Evolutionary conservation across 2,329 filamentous ascomycete genomes (phyloP).

Genomic region (Botrytis sinoallii): DNA sequence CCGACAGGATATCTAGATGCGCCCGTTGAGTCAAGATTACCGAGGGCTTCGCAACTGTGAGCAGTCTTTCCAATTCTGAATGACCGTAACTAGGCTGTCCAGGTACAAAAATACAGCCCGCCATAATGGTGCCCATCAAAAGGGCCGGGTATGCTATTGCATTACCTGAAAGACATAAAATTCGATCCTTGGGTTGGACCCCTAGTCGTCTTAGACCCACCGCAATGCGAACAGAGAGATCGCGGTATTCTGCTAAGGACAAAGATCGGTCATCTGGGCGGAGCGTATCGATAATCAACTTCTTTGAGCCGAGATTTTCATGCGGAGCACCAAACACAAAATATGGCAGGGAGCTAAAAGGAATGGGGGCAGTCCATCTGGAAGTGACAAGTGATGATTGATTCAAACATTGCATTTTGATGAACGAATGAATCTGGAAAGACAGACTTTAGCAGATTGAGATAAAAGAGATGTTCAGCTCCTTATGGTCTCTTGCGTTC

Average conservation of each 20-base stretch:
- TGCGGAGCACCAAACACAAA: neutral
- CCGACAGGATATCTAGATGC: neutral
- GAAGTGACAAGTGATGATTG: neutral
- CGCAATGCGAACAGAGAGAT: neutral
- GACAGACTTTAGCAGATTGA: neutral
- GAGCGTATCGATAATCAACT: neutral
- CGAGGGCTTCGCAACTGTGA: neutral
- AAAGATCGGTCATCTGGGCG: neutral
- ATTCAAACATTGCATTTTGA: neutral
- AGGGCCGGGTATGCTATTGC: neutral
- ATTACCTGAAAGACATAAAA: neutral
- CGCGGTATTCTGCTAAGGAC: neutral
- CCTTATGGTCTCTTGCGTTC: neutral
- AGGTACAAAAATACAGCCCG: neutral
- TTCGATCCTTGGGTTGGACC: neutral
- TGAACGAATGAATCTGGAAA: neutral
- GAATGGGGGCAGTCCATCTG: neutral
- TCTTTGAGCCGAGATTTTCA: neutral
- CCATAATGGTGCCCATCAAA: neutral
- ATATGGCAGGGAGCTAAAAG: neutral
- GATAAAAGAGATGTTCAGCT: neutral
- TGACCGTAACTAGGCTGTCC: neutral
- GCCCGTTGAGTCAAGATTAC: neutral
- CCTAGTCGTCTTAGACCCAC: neutral
- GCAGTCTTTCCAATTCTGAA: neutral